Percentiles rank a stretch among this genome's conserved stretches.
Conservation (phyloP, 306 rosid species). For the Styphnolobium japonicum region DNA sequence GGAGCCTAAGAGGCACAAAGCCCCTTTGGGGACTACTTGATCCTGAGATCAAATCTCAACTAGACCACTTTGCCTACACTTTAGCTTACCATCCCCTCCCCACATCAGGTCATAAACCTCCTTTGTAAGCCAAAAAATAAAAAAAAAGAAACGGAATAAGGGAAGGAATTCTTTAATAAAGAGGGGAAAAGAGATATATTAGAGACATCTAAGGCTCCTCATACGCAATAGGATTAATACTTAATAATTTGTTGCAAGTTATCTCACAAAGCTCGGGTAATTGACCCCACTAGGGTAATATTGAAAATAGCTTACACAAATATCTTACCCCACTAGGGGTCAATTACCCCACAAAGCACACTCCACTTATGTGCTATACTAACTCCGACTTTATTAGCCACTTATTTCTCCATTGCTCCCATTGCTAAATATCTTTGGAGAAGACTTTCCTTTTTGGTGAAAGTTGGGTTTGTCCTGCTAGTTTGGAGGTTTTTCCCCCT, state of each 20-base stretch:
- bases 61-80: background rate
- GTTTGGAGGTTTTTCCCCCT: background rate
- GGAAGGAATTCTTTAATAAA: background rate
- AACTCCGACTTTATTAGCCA: background rate
- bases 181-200: background rate
- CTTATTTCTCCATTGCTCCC: background rate
- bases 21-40: background rate
- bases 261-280: no score
- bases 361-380: background rate
- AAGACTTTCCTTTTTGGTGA: background rate
- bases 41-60: background rate
- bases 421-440: background rate
- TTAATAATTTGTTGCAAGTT: background rate
- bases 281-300: no score
- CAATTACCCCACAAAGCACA: no score
- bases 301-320: no score
- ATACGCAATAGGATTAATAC: background rate
- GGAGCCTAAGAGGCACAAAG: background rate
- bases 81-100: background rate
- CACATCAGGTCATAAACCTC: background rate
- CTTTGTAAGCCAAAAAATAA: no score
- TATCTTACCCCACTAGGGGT: no score
- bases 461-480: background rate
- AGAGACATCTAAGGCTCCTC: background rate
- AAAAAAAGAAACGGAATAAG: background rate